phyloP scores from a whole-genome alignment of 73 alveolate species.

The Tetrahymena borealis region DNA sequence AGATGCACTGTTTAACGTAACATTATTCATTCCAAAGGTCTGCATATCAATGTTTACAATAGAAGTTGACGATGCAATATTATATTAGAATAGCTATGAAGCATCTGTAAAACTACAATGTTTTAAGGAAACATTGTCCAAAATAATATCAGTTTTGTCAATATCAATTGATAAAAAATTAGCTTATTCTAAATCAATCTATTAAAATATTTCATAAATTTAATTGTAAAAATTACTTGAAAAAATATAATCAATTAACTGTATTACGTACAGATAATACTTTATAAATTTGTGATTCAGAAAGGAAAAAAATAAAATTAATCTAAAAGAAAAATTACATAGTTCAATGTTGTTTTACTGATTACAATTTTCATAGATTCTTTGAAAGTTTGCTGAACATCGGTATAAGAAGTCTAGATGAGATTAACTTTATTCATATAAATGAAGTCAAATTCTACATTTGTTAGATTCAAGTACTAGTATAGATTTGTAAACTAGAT shows the following conservation, averaged over 20 bases:
- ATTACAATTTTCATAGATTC: not conserved
- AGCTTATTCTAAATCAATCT: not conserved
- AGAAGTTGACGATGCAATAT: not conserved
- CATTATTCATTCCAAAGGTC: not conserved
- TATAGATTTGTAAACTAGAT: not conserved
- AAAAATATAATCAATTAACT: too few species aligned
- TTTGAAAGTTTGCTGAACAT: not conserved
- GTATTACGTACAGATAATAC: too few species aligned
- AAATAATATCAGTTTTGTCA: not conserved
- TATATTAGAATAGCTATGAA: not conserved
- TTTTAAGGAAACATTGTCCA: not conserved
- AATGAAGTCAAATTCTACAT: not conserved
- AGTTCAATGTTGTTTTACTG: not conserved
- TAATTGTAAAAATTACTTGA: too few species aligned
- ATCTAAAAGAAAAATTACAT: too few species aligned
- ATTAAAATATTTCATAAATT: too few species aligned
- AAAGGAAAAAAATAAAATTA: too few species aligned
- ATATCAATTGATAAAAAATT: not conserved
- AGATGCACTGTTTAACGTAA: not conserved
- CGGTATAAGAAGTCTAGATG: not conserved
- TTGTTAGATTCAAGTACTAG: not conserved
- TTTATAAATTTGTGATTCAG: too few species aligned
- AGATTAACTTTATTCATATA: not conserved
- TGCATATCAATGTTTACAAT: not conserved
- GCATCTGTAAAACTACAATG: not conserved